A percentile compares a stretch with the other conserved stretches of the same genome.
Conservation (phyloP, 2,329 filamentous ascomycete species). For the Trichoderma brevicompactum region DNA sequence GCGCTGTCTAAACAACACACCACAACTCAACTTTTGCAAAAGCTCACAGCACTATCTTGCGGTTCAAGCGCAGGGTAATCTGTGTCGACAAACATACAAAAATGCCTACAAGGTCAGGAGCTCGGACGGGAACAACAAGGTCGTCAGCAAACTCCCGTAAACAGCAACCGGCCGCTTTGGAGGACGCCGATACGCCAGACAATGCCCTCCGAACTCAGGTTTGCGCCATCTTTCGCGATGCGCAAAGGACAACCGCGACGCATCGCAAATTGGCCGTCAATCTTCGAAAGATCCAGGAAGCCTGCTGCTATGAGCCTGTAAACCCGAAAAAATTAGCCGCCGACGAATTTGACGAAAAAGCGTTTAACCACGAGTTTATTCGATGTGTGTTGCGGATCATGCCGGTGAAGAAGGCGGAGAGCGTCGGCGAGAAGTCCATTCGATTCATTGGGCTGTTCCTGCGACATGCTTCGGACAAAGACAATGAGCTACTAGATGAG, state of each 20-base stretch:
- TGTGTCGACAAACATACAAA: neutral
- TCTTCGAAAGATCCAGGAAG: conserved; percentile 87
- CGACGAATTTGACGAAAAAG: conserved; percentile 77
- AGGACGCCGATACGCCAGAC: conserved; percentile 74
- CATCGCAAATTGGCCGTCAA: conserved; percentile 89
- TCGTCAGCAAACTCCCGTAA: conserved; percentile 50
- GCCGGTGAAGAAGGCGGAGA: conserved; percentile 88
- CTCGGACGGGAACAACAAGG: conserved; percentile 48
- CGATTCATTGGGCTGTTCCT: conserved; percentile 89
- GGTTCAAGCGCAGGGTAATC: neutral
- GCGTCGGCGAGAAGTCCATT: conserved; percentile 81
- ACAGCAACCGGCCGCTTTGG: conserved; percentile 62
- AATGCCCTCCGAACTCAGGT: conserved; percentile 75
- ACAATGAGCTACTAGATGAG: conserved; percentile 68
- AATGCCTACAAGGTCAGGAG: conserved; percentile 58
- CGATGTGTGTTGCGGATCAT: conserved; percentile 82
- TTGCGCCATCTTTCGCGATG: conserved; percentile 74
- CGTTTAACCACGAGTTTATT: conserved; percentile 85
- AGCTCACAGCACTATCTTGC: neutral
- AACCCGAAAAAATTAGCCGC: conserved; percentile 56
- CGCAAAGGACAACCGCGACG: conserved; percentile 85
- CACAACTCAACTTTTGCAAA: neutral
- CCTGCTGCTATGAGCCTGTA: conserved; percentile 70
- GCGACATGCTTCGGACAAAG: conserved; percentile 70
- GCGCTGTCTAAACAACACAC: conserved; percentile 31